phyloP scores from a whole-genome alignment of 108 stramenopile genomes.

The Tribonema minus region DNA sequence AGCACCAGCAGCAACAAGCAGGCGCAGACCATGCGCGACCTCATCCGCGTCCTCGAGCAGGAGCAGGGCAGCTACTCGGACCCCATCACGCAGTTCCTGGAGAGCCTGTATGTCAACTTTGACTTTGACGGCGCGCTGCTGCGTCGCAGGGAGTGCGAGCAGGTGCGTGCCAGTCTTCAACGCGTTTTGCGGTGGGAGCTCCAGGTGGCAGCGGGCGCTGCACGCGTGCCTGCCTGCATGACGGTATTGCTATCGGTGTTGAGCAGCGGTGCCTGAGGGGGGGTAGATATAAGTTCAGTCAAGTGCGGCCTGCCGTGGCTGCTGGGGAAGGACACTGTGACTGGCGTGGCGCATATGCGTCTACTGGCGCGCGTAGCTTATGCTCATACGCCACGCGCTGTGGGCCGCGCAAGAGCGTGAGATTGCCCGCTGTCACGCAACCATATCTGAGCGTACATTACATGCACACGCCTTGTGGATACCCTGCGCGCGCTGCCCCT shows the following conservation, averaged over 20 bases:
- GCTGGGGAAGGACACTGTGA: neutral
- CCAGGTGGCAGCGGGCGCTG: neutral
- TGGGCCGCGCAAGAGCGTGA: too few relatives aligned
- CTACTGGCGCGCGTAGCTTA: too few relatives aligned
- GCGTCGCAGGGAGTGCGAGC: slow-evolving; percentile 59
- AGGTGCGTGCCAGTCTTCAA: neutral
- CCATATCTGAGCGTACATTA: neutral
- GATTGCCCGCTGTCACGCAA: neutral
- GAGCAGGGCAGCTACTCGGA: slow-evolving; percentile 79
- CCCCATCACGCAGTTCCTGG: slow-evolving; percentile 92
- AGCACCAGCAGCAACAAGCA: slow-evolving; percentile 62
- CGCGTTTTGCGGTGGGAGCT: neutral
- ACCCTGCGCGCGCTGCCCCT: neutral
- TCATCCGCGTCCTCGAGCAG: slow-evolving; percentile 83
- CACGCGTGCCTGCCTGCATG: neutral
- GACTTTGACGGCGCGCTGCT: slow-evolving; percentile 95
- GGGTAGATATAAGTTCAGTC: too few relatives aligned
- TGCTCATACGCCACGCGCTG: too few relatives aligned
- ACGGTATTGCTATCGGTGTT: neutral
- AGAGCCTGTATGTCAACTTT: slow-evolving; percentile 88
- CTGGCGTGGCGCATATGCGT: neutral
- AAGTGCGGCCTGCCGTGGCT: neutral
- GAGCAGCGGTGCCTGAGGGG: neutral
- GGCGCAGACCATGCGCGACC: slow-evolving; percentile 66
- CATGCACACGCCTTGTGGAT: neutral